A percentile compares a stretch with the other conserved stretches of the same genome.
Conservation (phyloP, 2,329 filamentous ascomycete species). For the Furcasterigmium sp. region DNA sequence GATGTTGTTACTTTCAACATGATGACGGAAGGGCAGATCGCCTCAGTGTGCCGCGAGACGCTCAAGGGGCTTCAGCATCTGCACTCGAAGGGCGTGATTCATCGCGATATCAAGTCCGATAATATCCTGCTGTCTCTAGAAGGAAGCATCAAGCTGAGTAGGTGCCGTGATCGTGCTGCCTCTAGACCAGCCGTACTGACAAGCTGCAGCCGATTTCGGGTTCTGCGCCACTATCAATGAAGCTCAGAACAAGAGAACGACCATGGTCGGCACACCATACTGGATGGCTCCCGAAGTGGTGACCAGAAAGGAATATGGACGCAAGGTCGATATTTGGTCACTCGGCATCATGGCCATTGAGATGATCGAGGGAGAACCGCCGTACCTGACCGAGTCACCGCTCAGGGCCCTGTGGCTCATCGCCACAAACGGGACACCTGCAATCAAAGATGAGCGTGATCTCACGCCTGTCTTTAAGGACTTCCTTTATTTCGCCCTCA, state of each 20-base stretch:
- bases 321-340: constrained; percentile 98
- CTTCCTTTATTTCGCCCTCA: constrained; percentile 87
- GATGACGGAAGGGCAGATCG: constrained; percentile 97
- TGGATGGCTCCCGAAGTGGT: constrained; percentile 99
- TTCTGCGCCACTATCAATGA: constrained; percentile 99
- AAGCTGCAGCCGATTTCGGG: constrained; percentile 79
- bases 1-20: constrained; percentile 99
- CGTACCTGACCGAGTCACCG: constrained; percentile 92
- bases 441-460: constrained; percentile 88
- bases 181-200: constrained; percentile 20
- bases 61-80: constrained; percentile 88
- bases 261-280: constrained; percentile 98
- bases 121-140: constrained; percentile 93
- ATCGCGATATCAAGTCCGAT: constrained; percentile 98
- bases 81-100: constrained; percentile 96
- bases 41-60: constrained; percentile 90
- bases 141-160: constrained; percentile 96
- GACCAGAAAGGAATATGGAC: constrained; percentile 93
- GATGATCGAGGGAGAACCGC: constrained; percentile 98
- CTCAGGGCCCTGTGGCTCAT: constrained; percentile 92
- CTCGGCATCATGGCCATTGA: constrained; percentile 99
- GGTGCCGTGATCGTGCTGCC: constrained; percentile 26
- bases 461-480: constrained; percentile 80
- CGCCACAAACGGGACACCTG: constrained; percentile 90
- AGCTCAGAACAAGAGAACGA: constrained; percentile 92